Base-by-base conservation (phyloP, 305 asterid species). In the Salvia sclarea region DNA sequence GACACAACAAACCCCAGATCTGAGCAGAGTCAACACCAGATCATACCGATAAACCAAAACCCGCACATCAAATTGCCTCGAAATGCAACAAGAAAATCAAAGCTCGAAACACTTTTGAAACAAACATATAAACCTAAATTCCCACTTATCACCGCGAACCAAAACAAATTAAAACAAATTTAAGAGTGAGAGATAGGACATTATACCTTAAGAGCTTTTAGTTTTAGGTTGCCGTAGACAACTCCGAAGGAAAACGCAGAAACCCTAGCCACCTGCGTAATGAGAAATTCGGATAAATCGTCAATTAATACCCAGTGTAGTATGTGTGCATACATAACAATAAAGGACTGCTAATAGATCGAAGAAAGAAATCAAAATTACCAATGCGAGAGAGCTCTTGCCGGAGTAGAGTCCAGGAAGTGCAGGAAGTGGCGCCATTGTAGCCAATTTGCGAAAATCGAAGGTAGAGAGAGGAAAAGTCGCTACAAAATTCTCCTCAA, bases 371-470 rank as follows among this genome's bases (percentile, higher is more conserved):
- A 48, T 0, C 22, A 18, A 44, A 43, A 5, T 69, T 83, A 91
- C 98, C 88, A 84, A 21, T 53, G 94, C 96, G 47, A 87, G 84
- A 7, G 92, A 75, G 86, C 95, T 89, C 59, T 77, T 77, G 77
- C 94, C 96, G 72, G 96, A 87, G 81, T 81, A 89, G 4, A 78
- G 89, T 75, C 91, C 95, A 49, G 92, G 87, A 57, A 75, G 85
- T 64, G 84, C 95, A 49, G 92, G 87, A 57, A 75, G 85, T 64
- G 84, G 88, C 66, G 91, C 77, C 96, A 91, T 90, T 79, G 75
- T 59, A 61, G 54, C 62, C 64, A 61, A 45, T 57, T 52, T 45
- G 61, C 20, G 18, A 67, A 38, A 12, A 7, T 3, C 9, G 11
- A 25, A 7, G n/a, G 1, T 22, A 6, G 31, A 31, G 25, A 67